phyloP scores from a whole-genome alignment of 768 basidiomycete species.

The Thelephora aurantiotincta region DNA sequence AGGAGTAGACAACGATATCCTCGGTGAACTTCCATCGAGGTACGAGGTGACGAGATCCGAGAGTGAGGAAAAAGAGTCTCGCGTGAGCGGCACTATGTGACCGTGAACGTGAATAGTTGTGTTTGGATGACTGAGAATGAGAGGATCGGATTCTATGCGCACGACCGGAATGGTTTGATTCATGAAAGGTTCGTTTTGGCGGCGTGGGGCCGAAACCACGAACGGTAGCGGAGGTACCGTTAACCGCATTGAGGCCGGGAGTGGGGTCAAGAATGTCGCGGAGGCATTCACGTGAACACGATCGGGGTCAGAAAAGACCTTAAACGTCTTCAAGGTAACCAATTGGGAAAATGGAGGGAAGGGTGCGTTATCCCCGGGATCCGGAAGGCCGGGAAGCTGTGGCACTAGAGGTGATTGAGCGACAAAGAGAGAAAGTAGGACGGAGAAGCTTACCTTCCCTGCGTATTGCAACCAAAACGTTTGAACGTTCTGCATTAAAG shows the following conservation, averaged over 20 bases:
- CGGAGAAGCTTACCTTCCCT: slow-evolving; percentile 34
- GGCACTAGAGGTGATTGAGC: slow-evolving; percentile 31
- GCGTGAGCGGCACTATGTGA: slow-evolving; percentile 35
- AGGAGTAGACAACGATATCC: slow-evolving; percentile 42
- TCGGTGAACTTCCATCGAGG: background rate
- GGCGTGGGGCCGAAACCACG: slow-evolving; percentile 32
- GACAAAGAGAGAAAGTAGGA: background rate
- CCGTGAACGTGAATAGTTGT: slow-evolving; percentile 46
- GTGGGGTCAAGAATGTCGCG: slow-evolving; percentile 46
- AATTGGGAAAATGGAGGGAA: slow-evolving; percentile 46
- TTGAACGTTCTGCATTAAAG: slow-evolving; percentile 24
- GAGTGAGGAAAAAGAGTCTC: slow-evolving; percentile 15
- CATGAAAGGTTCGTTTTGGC: slow-evolving; percentile 2
- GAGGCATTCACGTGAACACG: slow-evolving; percentile 24
- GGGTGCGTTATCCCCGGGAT: slow-evolving; percentile 33
- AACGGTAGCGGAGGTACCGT: slow-evolving; percentile 50
- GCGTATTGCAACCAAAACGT: slow-evolving; percentile 32
- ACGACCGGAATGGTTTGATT: slow-evolving; percentile 27
- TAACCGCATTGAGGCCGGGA: slow-evolving; percentile 32
- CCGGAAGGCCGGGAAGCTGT: slow-evolving; percentile 48
- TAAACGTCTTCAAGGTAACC: slow-evolving; percentile 45
- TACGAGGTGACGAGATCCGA: background rate
- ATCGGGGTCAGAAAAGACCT: slow-evolving; percentile 21
- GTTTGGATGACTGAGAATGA: slow-evolving; percentile 53
- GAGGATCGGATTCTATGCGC: slow-evolving; percentile 37